Evolutionary conservation across 2,329 filamentous ascomycete species (phyloP), one percentile per base, ranked within the genome.

Genomic region (Xylariaceae sp.): DNA sequence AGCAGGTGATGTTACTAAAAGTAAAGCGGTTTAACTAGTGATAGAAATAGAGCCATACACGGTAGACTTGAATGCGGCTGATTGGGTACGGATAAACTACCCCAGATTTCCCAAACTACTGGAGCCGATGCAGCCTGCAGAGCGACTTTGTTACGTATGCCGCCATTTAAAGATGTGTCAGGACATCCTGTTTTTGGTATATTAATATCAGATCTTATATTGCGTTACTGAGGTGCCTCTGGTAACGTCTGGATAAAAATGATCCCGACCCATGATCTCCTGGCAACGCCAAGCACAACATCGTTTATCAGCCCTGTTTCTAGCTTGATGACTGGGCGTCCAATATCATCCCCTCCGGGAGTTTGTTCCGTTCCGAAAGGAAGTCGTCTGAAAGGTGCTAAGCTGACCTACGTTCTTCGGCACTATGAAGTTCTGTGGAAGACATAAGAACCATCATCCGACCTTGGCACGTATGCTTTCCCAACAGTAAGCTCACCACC

Each of bases 321-420:
- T 14, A 45, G n/a, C 6, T 9, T 28, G 34, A 29, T 45, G 45
- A 55, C 39, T 40, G 39, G 39, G 34, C 17, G 24, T 23, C 44
- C 33, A 48, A 56, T 43, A 39, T 54, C 26, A 40, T 45, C 19
- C 24, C 26, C 14, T 53, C 54, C 49, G 49, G 54, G 16, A 21
- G 4, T 50, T 53, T 58, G 54, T 61, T 61, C 58, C 58, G 58
- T 61, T 61, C 58, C 58, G 58, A 58, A 53, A 61, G 24, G 16
- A 54, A 51, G 44, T 34, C 0, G 36, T 19, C 8, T 37, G 33
- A 36, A n/a, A 16, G 28, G 6, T 6, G 9, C 33, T 37, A 19
- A 46, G 41, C 1, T 16, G 19, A 23, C 29, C 37, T 4, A 12
- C 12, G 14, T 1, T 4, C 3, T 33, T 40, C 34, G 33, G 37